Conservation (phyloP, 306 rosid genomes). For the Castanospermum australe region DNA sequence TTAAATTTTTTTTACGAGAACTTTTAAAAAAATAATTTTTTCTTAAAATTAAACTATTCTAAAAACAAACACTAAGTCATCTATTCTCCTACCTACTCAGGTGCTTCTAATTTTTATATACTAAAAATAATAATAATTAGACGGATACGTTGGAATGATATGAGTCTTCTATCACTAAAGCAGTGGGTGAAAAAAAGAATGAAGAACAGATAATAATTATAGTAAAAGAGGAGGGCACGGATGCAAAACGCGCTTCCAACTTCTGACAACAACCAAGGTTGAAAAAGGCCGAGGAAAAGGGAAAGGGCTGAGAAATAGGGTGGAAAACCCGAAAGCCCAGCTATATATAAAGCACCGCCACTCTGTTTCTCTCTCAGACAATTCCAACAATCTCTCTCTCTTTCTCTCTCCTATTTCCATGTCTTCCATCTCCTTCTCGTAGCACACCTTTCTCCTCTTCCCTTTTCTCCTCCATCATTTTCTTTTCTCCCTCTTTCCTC, state of each 20-base stretch:
- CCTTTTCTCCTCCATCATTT: not conserved
- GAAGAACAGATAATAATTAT: too few species aligned
- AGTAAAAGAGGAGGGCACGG: not conserved
- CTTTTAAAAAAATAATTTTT: too few species aligned
- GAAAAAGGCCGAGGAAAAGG: not conserved
- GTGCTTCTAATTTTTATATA: too few species aligned
- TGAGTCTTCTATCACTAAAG: too few species aligned
- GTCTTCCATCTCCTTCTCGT: not conserved
- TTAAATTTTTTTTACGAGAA: too few species aligned
- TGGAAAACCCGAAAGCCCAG: not conserved
- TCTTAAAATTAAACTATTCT: too few species aligned
- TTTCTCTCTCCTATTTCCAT: not conserved
- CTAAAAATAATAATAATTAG: too few species aligned
- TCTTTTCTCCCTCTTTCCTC: not conserved
- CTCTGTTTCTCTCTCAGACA: not conserved
- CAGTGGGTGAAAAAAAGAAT: too few species aligned
- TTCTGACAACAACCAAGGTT: not conserved
- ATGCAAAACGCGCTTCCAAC: conserved; percentile 4
- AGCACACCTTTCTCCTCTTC: not conserved
- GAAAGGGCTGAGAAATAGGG: not conserved
- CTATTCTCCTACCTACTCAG: too few species aligned
- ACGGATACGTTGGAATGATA: too few species aligned
- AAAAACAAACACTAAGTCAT: too few species aligned
- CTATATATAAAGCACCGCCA: not conserved
- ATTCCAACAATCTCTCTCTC: not conserved